Percentiles rank a stretch among this genome's conserved stretches.
These are phyloP conservation scores for Akebia trifoliata DNA, from an alignment of 164 flowering plant species.

Conservation along the genomic window DNA sequence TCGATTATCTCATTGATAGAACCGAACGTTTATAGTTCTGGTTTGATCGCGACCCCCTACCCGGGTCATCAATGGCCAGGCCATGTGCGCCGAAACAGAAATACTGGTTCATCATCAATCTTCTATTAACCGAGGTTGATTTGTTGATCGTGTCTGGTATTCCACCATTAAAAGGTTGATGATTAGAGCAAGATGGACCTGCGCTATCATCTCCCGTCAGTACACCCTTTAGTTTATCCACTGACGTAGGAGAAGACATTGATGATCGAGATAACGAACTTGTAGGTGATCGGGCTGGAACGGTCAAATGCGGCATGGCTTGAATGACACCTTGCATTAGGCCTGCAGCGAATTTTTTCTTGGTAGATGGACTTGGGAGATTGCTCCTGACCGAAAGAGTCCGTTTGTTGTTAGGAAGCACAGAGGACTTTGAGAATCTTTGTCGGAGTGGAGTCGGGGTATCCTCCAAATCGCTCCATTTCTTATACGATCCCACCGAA, in stretches of 20 bases:
- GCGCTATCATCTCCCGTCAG: constrained; percentile 7
- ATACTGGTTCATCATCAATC: constrained; percentile 66
- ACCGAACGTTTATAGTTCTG: constrained; percentile 22
- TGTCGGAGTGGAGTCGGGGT: constrained; percentile 66
- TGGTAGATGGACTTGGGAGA: constrained; percentile 67
- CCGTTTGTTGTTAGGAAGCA: constrained; percentile 59
- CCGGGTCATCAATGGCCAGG: constrained; percentile 39
- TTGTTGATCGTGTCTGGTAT: constrained; percentile 12
- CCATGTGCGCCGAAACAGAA: constrained; percentile 78
- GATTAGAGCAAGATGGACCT: constrained; percentile 25
- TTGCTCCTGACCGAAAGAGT: constrained; percentile 63
- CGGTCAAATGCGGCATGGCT: constrained; percentile 39
- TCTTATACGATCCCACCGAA: constrained; percentile 31
- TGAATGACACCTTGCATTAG: constrained; percentile 63
- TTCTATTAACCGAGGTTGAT: constrained; percentile 34
- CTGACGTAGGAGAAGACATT: constrained; percentile 35
- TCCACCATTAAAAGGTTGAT: constrained; percentile 8
- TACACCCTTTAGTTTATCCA: constrained; percentile 26
- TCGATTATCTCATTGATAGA: constrained; percentile 22
- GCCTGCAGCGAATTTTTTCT: constrained; percentile 77
- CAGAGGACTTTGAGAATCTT: constrained; percentile 51
- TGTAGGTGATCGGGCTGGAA: constrained; percentile 28
- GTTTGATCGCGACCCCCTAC: constrained; percentile 9
- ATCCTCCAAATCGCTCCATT: constrained; percentile 32
- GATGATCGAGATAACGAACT: constrained; percentile 41